Evolutionary conservation across 192 early-diverging fungal genomes (phyloP).

Genomic region (Linnemannia elongata): DNA sequence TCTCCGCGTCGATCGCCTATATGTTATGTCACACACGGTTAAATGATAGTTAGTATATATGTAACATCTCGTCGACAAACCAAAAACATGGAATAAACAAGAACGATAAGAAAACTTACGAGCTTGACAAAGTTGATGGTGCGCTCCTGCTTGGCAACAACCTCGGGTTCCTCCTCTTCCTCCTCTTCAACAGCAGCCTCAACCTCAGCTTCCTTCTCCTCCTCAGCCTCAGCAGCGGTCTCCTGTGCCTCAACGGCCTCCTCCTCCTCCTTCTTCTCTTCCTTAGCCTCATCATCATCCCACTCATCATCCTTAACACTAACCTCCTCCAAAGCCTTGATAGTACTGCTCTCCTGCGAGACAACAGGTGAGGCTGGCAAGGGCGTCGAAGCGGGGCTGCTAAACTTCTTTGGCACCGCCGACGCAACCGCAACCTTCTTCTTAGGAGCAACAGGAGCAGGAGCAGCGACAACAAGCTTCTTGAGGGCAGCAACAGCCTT

Average conservation of each 20-base stretch:
- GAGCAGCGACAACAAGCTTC: constrained; percentile 58
- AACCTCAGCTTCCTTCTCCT: constrained; percentile 3
- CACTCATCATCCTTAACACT: constrained; percentile 49
- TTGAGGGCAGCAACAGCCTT: constrained; percentile 72
- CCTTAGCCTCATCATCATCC: constrained; percentile 34
- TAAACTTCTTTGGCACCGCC: constrained; percentile 29
- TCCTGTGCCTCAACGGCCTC: not conserved
- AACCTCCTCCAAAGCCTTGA: not conserved
- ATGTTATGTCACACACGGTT: not conserved
- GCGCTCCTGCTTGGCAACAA: constrained; percentile 32
- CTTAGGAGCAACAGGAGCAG: not conserved
- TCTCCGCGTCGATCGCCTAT: constrained; percentile 62
- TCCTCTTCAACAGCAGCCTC: not conserved
- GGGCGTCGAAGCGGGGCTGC: constrained; percentile 48
- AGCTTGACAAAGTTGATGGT: constrained; percentile 74
- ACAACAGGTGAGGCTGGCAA: constrained; percentile 45
- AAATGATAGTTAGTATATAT: not conserved
- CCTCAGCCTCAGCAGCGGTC: constrained; percentile 4
- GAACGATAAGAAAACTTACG: constrained; percentile 34
- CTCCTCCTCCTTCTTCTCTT: constrained; percentile 22
- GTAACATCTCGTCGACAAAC: constrained; percentile 1
- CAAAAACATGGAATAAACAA: not conserved
- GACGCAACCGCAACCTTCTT: constrained; percentile 11
- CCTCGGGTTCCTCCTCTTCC: constrained; percentile 14
- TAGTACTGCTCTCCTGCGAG: constrained; percentile 18